Conservation (phyloP, 768 basidiomycete species). For the Tulasnella sp. region DNA sequence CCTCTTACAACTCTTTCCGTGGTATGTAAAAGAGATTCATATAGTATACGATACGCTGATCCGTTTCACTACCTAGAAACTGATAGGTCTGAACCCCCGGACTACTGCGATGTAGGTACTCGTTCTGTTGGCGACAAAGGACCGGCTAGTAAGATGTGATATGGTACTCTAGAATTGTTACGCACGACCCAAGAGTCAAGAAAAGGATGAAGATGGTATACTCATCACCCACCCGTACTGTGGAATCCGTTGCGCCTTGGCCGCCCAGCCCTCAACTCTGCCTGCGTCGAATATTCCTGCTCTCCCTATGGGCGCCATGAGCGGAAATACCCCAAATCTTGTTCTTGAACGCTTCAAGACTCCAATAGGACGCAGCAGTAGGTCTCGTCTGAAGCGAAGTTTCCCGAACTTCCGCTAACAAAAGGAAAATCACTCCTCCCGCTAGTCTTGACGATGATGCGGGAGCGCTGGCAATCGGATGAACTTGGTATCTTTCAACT, state of each 20-base stretch:
- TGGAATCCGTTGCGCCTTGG: neutral
- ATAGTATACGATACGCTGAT: too few species aligned
- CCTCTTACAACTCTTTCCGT: too few species aligned
- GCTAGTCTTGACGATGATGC: neutral
- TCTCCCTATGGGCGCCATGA: neutral
- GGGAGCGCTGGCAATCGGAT: neutral
- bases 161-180: neutral
- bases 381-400: neutral
- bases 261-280: neutral
- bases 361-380: neutral
- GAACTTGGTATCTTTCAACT: neutral
- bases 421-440: neutral
- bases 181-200: neutral
- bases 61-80: too few species aligned
- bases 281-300: neutral
- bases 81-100: too few species aligned
- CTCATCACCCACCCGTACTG: neutral
- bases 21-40: too few species aligned
- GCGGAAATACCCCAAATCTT: neutral
- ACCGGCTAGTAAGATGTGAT: neutral
- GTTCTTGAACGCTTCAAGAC: neutral
- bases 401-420: neutral
- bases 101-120: neutral
- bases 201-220: neutral
- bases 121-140: neutral